Percentiles rank a stretch among this genome's conserved stretches.
Evolutionary conservation across 2,329 filamentous ascomycete species (phyloP).

Genomic region (Magnaporthiopsis rhizophila): DNA sequence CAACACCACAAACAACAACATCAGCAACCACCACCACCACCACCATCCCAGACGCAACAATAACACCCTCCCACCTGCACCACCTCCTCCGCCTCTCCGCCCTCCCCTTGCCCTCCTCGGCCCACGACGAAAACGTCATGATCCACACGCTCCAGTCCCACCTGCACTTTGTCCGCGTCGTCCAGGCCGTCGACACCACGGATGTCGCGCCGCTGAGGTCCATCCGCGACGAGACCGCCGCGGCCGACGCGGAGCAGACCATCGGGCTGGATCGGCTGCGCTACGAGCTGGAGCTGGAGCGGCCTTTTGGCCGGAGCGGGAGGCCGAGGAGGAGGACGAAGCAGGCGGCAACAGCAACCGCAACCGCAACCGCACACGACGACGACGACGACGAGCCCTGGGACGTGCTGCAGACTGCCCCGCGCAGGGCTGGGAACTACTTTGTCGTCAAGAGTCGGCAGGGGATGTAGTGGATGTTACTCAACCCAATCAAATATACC

Average conservation of each 20-base stretch:
- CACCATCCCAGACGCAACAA: conserved; percentile 22
- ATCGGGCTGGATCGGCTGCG: conserved; percentile 51
- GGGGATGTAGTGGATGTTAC: neutral
- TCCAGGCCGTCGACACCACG: conserved; percentile 70
- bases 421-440: conserved; percentile 60
- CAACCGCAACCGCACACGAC: conserved; percentile 19
- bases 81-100: conserved; percentile 87
- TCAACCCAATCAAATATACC: neutral
- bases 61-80: conserved; percentile 62
- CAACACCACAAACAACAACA: neutral
- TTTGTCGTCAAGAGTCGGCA: conserved; percentile 62
- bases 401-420: conserved; percentile 61
- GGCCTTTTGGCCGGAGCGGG: conserved; percentile 46
- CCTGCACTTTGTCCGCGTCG: conserved; percentile 80
- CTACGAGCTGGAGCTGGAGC: conserved; percentile 51
- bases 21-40: neutral
- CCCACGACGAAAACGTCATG: conserved; percentile 60
- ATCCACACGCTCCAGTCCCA: conserved; percentile 70
- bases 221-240: conserved; percentile 70
- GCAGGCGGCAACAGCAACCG: conserved; percentile 19
- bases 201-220: conserved; percentile 66
- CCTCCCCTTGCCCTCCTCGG: conserved; percentile 60
- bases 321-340: conserved; percentile 31
- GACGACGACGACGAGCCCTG: conserved; percentile 49
- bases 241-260: conserved; percentile 45